phyloP scores from a whole-genome alignment of 371 early-diverging fungal species.

The Mucor plumbeus region DNA sequence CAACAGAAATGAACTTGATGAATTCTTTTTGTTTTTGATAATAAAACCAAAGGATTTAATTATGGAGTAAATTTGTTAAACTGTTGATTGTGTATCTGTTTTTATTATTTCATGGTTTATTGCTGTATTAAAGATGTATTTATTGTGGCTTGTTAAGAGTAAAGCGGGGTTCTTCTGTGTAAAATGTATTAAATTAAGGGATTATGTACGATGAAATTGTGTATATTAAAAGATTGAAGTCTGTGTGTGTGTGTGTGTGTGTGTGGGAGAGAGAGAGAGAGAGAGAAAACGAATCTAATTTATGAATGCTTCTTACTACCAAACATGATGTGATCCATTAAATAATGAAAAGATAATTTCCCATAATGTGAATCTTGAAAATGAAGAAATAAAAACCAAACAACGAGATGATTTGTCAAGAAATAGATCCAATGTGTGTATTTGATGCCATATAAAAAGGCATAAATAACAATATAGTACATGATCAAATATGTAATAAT shows the following conservation, averaged over 20 bases:
- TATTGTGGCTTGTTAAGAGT: no score
- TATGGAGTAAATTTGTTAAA: background rate
- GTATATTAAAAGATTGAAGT: background rate
- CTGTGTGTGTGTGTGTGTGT: no score
- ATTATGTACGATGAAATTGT: background rate
- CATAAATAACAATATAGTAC: slow-evolving; percentile 43
- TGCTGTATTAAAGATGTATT: background rate
- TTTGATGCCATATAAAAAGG: slow-evolving; percentile 54
- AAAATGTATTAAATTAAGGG: no score
- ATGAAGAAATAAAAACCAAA: slow-evolving; percentile 52
- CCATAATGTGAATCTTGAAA: slow-evolving; percentile 47
- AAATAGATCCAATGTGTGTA: slow-evolving; percentile 57
- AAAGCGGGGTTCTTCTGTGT: no score
- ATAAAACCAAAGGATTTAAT: background rate
- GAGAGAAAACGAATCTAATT: background rate
- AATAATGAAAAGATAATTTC: slow-evolving; percentile 34
- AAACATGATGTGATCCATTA: slow-evolving; percentile 38
- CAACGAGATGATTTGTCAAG: slow-evolving; percentile 44
- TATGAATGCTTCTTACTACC: slow-evolving; percentile 51
- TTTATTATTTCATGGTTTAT: no score
- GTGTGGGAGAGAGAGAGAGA: no score
- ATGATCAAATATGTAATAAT: slow-evolving; percentile 39
- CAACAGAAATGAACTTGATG: slow-evolving; percentile 5
- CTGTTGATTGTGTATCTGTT: background rate
- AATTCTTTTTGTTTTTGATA: slow-evolving; percentile 4